phyloP scores from a whole-genome alignment of 371 early-diverging fungal species.

The Syncephalastrum sp. region DNA sequence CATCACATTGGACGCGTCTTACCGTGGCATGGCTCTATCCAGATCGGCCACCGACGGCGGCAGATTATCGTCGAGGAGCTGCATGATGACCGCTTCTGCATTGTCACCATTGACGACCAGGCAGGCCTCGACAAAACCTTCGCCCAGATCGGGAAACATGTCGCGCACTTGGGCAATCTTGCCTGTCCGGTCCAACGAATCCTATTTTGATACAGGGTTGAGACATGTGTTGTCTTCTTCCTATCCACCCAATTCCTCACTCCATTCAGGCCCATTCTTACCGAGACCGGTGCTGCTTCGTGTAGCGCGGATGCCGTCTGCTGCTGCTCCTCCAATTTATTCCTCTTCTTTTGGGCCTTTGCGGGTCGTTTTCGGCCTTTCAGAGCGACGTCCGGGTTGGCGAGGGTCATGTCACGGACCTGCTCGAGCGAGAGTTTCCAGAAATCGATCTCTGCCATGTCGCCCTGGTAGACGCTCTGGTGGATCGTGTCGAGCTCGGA shows the following conservation, averaged over 20 bases:
- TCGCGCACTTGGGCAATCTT: slow-evolving; percentile 81
- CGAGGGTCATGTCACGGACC: slow-evolving; percentile 54
- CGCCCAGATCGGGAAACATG: slow-evolving; percentile 83
- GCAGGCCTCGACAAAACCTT: slow-evolving; percentile 87
- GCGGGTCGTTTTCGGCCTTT: too few species aligned
- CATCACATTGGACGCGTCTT: slow-evolving; percentile 3
- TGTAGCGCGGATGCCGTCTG: neutral
- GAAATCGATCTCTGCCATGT: slow-evolving; percentile 70
- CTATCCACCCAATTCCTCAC: neutral
- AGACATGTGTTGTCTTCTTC: neutral
- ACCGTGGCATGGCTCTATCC: slow-evolving; percentile 61
- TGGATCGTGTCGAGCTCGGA: slow-evolving; percentile 54
- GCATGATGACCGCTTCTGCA: slow-evolving; percentile 73
- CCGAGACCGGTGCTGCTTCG: neutral
- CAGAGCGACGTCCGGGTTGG: slow-evolving; percentile 16
- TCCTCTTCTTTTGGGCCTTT: neutral
- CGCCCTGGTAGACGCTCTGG: slow-evolving; percentile 36
- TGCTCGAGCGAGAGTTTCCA: slow-evolving; percentile 69
- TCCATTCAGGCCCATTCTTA: neutral
- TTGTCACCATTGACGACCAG: slow-evolving; percentile 62
- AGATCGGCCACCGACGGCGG: slow-evolving; percentile 64
- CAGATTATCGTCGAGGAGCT: slow-evolving; percentile 70
- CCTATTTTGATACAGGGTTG: too few species aligned
- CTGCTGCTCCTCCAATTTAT: too few species aligned
- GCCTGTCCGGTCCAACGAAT: slow-evolving; percentile 12